Conservation (phyloP, 129 eudicot genomes). For the Tagetes erecta region DNA sequence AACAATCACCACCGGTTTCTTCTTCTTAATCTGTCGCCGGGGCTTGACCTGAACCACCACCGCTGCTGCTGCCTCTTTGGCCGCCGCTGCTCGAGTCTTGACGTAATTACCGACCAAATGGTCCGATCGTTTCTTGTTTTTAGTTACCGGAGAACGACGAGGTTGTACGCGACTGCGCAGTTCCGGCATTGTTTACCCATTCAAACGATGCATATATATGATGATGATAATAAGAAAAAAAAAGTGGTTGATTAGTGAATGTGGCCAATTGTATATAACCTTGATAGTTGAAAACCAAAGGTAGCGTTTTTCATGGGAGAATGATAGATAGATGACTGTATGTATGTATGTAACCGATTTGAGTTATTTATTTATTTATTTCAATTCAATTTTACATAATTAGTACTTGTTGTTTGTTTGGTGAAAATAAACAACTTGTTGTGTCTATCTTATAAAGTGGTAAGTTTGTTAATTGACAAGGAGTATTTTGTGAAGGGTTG, state of each 20-base stretch:
- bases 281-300: no score
- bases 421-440: no score
- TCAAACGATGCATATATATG: slow-evolving; percentile 31
- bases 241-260: not conserved
- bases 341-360: not conserved
- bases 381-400: no score
- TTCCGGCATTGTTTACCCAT: slow-evolving; percentile 67
- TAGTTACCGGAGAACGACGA: slow-evolving; percentile 43
- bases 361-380: no score
- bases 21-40: slow-evolving; percentile 11
- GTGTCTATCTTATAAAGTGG: no score
- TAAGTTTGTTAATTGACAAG: no score
- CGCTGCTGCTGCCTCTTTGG: slow-evolving; percentile 41
- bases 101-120: slow-evolving; percentile 49
- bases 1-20: slow-evolving; percentile 20
- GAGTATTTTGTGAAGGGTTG: no score
- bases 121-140: slow-evolving; percentile 31
- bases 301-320: no score
- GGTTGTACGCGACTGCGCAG: slow-evolving; percentile 52
- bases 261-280: no score
- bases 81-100: slow-evolving; percentile 58
- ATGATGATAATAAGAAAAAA: not conserved
- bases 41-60: slow-evolving; percentile 12
- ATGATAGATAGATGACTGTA: no score
- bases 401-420: no score